These are phyloP conservation scores for Turritis glabra DNA, from an alignment of 345 rosid genomes.

Conservation along the genomic window DNA sequence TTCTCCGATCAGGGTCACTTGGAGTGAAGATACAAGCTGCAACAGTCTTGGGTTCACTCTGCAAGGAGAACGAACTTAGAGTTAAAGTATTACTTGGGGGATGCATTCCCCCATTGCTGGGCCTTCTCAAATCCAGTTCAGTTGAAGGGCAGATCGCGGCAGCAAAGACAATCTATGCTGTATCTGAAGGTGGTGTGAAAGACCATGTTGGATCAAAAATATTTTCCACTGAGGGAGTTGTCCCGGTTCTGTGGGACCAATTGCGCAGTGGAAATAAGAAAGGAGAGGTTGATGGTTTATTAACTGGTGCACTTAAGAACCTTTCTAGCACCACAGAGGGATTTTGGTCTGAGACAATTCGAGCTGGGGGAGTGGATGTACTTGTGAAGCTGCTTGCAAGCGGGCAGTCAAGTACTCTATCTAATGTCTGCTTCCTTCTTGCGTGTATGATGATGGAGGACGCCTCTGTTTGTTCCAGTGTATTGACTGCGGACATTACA, in stretches of 20 bases:
- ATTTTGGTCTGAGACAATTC: conserved; percentile 88
- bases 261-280: conserved; percentile 70
- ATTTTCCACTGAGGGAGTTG: conserved; percentile 99
- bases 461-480: conserved; percentile 80
- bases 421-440: conserved; percentile 96
- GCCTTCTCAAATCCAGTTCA: conserved; percentile 95
- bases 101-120: conserved; percentile 99
- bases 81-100: conserved; percentile 99
- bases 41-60: conserved; percentile 90
- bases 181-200: conserved; percentile 93
- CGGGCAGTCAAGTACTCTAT: conserved; percentile 81
- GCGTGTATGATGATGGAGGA: conserved; percentile 97
- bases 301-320: conserved; percentile 93
- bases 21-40: conserved; percentile 98
- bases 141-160: conserved; percentile 96
- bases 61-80: conserved; percentile 97
- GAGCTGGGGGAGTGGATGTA: conserved; percentile 95
- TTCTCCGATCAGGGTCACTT: conserved; percentile 92
- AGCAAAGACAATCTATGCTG: conserved; percentile 94
- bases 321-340: conserved; percentile 94
- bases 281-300: conserved; percentile 85
- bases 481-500: conserved; percentile 89
- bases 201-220: conserved; percentile 99
- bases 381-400: conserved; percentile 90
- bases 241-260: conserved; percentile 92